Evolutionary conservation across 1,284 basidiomycete genomes (phyloP), one percentile per base, ranked within the genome.

Genomic region (Sanghuangporus weigelae): DNA sequence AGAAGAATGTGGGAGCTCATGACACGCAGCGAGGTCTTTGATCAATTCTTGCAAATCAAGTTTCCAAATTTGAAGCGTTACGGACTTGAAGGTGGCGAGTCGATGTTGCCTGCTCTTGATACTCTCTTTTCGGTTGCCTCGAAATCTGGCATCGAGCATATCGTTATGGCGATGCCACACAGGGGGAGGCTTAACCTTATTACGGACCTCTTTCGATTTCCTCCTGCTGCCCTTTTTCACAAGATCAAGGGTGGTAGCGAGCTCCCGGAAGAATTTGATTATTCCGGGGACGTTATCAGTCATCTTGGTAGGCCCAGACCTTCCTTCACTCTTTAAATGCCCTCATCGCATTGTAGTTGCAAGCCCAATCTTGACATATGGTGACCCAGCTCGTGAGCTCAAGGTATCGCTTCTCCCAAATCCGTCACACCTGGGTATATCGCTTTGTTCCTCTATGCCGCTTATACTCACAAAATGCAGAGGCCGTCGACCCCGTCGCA

Each of bases 61-160:
- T 93, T 93, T 71, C 91, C 92, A 0, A 92, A 89, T 72, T 67
- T 93, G 72, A 93, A 93, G 75, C 82, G 91, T 11, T 94, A 93
- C 72, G 90, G 91, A 0, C 78, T 93, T 35, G 93, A 96, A 74
- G 93, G 93, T 1, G 94, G 90, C 0, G 94, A 96, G 77, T 92
- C 90, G 5, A 95, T 95, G 93, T 75, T 96, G 19, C 89, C 92
- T 0, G 92, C 92, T 0, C 78, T 95, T 1, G 91, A 94, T 68
- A 79, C 84, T 0, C 73, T 96, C 11, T 92, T 95, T 68, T 78
- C 80, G 0, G 78, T 82, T 2, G 86, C 92, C 10, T 82, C 91
- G 2, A 72, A 77, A 67, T 89, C 83, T 42, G 88, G 88, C 7
- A 79, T 92, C 57, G 81, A 81, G 44, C 84, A 91, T 63, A 81